phyloP scores from a whole-genome alignment of 306 rosid genomes.

The Prunus dulcis region DNA sequence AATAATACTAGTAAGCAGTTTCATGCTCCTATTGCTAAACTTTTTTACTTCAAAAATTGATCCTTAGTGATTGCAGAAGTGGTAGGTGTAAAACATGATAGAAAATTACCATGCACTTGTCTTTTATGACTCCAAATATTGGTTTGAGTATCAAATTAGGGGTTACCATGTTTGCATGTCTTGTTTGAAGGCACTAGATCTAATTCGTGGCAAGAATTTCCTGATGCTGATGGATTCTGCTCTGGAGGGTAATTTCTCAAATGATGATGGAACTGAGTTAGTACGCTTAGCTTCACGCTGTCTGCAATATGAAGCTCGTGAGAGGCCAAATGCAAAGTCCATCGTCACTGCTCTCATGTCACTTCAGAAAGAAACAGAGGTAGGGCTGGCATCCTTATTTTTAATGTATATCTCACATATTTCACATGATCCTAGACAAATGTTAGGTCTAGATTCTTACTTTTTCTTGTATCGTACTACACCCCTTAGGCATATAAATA shows the following conservation, averaged over 20 bases:
- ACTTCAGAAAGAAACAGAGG: conserved; percentile 95
- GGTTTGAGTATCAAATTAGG: background rate
- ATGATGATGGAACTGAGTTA: conserved; percentile 94
- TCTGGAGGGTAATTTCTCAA: conserved; percentile 87
- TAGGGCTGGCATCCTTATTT: conserved; percentile 5
- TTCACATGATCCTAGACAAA: background rate
- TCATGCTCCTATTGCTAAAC: background rate
- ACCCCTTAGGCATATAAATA: background rate
- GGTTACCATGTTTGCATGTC: background rate
- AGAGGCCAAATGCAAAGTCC: conserved; percentile 93
- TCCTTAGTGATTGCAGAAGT: background rate
- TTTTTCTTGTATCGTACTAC: background rate
- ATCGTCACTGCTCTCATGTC: conserved; percentile 70
- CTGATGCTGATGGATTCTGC: conserved; percentile 96
- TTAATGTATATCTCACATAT: background rate
- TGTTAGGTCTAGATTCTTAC: background rate
- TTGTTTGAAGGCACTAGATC: conserved; percentile 74
- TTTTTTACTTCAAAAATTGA: background rate
- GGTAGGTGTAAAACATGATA: background rate
- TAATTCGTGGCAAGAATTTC: conserved; percentile 90
- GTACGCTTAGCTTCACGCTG: conserved; percentile 94
- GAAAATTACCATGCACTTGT: background rate
- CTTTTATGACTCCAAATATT: background rate
- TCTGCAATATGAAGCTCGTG: conserved; percentile 93
- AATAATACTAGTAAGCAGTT: background rate